Base-by-base conservation (phyloP, 2,329 filamentous ascomycete species). In the Penicillium sp. region DNA sequence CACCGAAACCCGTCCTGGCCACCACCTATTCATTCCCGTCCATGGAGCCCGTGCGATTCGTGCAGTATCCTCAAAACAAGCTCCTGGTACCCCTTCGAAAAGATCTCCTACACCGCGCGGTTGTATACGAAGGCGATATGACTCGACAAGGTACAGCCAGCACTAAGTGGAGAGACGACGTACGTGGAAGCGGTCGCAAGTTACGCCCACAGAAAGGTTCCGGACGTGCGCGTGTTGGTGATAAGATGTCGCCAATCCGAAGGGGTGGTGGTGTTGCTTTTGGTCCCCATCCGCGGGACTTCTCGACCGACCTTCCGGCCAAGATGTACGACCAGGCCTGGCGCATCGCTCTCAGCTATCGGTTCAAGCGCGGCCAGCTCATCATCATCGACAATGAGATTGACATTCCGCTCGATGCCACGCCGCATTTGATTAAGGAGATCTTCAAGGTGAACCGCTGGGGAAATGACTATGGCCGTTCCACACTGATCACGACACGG, bases 301-400 rank as follows among this genome's bases (percentile, higher is more conserved):
- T 99, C 75, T 87, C 87, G 63, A 96, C 93, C 23, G 85, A 86
- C 17, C 83, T 99, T 59, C 93, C 90, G 70, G 85, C 86, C 74
- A 98, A 98, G 82, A 87, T 97, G 52, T 99, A 99, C 81, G 93
- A 98, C 79, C 85, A 96, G 70, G 95, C 95, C 9, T 98, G 92
- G 92, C 88, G 95, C 74, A 98, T 91, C 48, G 95, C 95, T 11
- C 85, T 99, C 67, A 95, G 91, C 73, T 96, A 97, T 82, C 88
- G 95, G 63, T 98, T 95, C 80, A 85, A 90, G 67, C 88, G 89
- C 68, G 95, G 93, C 53, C 92, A 98, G 81, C 82, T 99, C 71
- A 83, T 97, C 67, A 87, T 99, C 47, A 89, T 95, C 71, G 89
- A 94, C 72, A 90, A 92, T 72, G 88, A 93, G 66, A 86, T 97